Conservation (phyloP, 768 basidiomycete genomes). For the Glaciozyma martinii region DNA sequence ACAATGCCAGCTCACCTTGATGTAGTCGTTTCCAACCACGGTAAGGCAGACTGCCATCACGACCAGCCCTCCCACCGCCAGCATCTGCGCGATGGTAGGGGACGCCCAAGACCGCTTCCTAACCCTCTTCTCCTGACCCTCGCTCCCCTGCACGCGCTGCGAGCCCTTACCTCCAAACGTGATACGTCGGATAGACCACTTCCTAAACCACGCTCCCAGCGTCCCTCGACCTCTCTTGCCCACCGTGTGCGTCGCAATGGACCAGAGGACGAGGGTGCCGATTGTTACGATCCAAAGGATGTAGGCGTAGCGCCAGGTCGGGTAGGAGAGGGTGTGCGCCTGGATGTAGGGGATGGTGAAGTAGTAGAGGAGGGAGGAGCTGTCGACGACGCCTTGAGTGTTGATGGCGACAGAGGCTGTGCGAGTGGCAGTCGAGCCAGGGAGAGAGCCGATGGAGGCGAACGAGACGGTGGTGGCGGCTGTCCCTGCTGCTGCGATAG, state of each 20-base stretch:
- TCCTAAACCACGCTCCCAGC: slow-evolving; percentile 29
- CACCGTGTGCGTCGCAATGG: slow-evolving; percentile 41
- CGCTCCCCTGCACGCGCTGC: not conserved
- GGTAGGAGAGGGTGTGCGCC: slow-evolving; percentile 50
- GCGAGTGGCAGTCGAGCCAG: not conserved
- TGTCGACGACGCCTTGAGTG: not conserved
- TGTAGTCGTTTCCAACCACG: slow-evolving; percentile 61
- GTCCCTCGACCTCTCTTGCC: slow-evolving; percentile 15
- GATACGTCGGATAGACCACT: slow-evolving; percentile 23
- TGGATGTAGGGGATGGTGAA: slow-evolving; percentile 45
- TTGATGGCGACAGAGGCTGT: too few relatives aligned
- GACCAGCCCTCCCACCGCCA: slow-evolving; percentile 47
- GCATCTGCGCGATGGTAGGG: slow-evolving; percentile 58
- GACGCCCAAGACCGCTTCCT: slow-evolving; percentile 22
- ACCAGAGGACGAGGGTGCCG: slow-evolving; percentile 43
- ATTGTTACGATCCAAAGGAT: slow-evolving; percentile 53
- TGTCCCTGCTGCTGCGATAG: not conserved
- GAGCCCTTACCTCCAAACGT: slow-evolving; percentile 11
- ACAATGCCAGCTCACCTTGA: slow-evolving; percentile 36
- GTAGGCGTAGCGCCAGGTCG: slow-evolving; percentile 53
- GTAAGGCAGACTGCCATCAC: slow-evolving; percentile 45
- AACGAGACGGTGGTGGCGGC: not conserved
- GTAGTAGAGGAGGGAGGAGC: not conserved
- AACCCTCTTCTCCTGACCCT: slow-evolving; percentile 1
- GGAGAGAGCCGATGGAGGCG: not conserved